Evolutionary conservation across 345 rosid genomes (phyloP).

Genomic region (Citropsis articulata): DNA sequence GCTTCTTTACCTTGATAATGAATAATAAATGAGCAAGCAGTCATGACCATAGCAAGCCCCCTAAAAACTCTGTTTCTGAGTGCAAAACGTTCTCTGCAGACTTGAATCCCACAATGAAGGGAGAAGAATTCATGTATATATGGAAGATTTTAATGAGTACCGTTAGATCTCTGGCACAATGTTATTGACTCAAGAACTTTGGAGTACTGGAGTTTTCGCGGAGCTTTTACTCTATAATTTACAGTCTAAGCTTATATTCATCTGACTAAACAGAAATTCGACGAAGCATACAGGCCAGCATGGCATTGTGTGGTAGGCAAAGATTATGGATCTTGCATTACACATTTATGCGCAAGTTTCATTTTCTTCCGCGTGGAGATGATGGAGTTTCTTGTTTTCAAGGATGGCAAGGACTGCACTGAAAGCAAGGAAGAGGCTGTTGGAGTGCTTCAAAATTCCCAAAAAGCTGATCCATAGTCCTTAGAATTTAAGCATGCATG

Average conservation of each 20-base stretch:
- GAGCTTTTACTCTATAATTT: too few relatives aligned
- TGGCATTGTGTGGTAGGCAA: constrained; percentile 59
- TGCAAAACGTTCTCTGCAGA: neutral
- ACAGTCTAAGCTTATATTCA: neutral
- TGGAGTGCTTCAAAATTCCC: constrained; percentile 29
- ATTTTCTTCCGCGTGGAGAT: constrained; percentile 45
- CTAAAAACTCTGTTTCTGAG: neutral
- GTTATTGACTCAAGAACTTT: neutral
- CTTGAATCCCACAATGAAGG: too few relatives aligned
- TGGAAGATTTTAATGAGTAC: neutral
- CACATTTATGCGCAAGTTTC: constrained; percentile 43
- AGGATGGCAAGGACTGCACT: constrained; percentile 40
- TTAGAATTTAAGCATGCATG: neutral
- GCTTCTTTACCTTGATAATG: neutral
- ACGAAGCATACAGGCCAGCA: constrained; percentile 43
- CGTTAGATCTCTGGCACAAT: neutral
- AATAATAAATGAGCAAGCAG: neutral
- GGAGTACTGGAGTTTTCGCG: neutral
- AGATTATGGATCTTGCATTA: constrained; percentile 51
- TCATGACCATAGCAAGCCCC: neutral
- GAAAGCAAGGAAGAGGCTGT: constrained; percentile 47
- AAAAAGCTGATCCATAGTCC: constrained; percentile 8
- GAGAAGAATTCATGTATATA: neutral
- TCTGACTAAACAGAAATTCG: constrained; percentile 34
- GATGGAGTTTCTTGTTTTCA: constrained; percentile 52